Evolutionary conservation across 768 basidiomycete genomes (phyloP), one percentile per base, ranked within the genome.

Genomic region (Tephrocybe sp.): DNA sequence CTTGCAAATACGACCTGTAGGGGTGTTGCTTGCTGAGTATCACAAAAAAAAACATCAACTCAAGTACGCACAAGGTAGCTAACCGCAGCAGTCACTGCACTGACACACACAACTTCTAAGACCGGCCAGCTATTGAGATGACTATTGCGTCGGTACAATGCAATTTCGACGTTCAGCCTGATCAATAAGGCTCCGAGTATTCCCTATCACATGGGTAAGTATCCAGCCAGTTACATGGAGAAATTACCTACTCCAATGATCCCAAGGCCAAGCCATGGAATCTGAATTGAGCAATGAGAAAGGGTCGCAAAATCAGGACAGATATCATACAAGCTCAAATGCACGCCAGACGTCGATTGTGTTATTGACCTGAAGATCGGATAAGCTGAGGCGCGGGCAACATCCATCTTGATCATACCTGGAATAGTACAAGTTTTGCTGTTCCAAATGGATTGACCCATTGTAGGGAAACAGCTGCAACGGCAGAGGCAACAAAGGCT

Each of bases 401-500:
- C 7, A 23, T n/a, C n/a, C 23, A 2, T 24, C 13, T 6, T 39
- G 5, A 27, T 42, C 68, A 44, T 49, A 86, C 86, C 64, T 86
- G 81, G 60, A 89, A 90, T 23, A 92, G 71, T 7, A 92, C 90
- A 16, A 93, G 76, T 59, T 91, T 91, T 18, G 86, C 82, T 11
- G 86, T 91, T 27, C 86, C 84, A 62, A 93, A 94, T 0, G 92
- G 92, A 59, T 94, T 86, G 40, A 93, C 76, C 64, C 85, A 83
- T 63, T 91, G 88, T 45, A 95, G 66, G 0, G 87, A 77, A n/a
- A 91, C 82, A 1, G 91, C 90, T 0, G 92, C 92, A 44, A 93
- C 79, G 42, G 86, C 88, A 6, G 90, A 91, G 13, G 89, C 91
- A 47, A 91, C 91, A 62, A 95, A 95, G n/a, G 85, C 89, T 48